These are phyloP conservation scores for Sugiyamaella smithiae DNA, from an alignment of 805 yeast species.

Conservation along the genomic window DNA sequence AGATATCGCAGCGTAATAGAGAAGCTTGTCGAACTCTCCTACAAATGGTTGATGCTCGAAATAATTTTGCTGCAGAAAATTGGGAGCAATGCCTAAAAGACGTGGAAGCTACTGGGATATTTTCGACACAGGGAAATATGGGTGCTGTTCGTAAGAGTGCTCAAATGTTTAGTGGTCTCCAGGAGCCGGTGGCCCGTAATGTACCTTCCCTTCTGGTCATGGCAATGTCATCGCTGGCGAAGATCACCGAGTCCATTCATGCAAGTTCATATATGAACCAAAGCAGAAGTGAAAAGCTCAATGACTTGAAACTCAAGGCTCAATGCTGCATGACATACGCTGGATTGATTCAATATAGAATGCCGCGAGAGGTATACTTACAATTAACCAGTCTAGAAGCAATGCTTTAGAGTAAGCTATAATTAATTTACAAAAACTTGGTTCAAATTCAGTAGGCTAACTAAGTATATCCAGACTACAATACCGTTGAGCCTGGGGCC, in stretches of 20 bases:
- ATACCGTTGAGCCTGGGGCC: too few relatives aligned
- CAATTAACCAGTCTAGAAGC: constrained; percentile 60
- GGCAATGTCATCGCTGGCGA: constrained; percentile 74
- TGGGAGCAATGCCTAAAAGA: constrained; percentile 57
- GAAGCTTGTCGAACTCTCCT: constrained; percentile 65
- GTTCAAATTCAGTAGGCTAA: background rate
- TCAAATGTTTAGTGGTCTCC: constrained; percentile 60
- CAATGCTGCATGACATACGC: constrained; percentile 91
- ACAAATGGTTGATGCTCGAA: constrained; percentile 65
- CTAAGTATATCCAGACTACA: too few relatives aligned
- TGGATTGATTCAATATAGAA: constrained; percentile 37
- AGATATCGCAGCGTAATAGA: constrained; percentile 52
- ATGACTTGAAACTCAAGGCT: constrained; percentile 59
- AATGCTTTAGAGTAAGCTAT: constrained; percentile 16
- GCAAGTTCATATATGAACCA: constrained; percentile 42
- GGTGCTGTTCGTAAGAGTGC: constrained; percentile 62
- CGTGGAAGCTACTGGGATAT: constrained; percentile 57
- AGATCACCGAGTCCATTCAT: constrained; percentile 42
- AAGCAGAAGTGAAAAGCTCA: constrained; percentile 52
- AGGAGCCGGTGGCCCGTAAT: constrained; percentile 71
- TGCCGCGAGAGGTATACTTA: constrained; percentile 63
- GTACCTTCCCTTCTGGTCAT: constrained; percentile 77
- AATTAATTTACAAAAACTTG: background rate
- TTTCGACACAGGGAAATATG: constrained; percentile 56
- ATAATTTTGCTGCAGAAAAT: constrained; percentile 50